phyloP scores from a whole-genome alignment of 768 basidiomycete species.

The Gymnopilus junonius region DNA sequence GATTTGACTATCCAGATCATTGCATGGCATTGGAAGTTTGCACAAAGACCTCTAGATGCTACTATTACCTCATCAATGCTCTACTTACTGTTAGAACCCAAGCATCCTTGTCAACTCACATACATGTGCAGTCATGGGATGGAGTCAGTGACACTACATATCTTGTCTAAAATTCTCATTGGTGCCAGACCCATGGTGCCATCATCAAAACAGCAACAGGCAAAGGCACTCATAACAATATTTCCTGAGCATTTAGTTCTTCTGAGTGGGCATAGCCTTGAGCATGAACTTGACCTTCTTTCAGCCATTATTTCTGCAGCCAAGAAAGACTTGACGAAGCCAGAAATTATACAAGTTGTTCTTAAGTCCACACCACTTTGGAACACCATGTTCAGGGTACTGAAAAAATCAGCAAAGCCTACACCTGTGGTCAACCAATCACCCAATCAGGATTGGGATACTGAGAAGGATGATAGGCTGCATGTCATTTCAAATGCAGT shows the following conservation, averaged over 20 bases:
- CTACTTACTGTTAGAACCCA: not conserved
- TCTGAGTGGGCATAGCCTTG: not conserved
- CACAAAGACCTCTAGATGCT: not conserved
- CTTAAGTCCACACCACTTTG: slow-evolving; percentile 2
- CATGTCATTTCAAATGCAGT: not conserved
- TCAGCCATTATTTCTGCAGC: not conserved
- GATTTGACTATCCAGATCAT: slow-evolving; percentile 9
- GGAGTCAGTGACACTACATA: not conserved
- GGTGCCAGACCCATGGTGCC: not conserved
- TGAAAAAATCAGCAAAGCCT: not conserved
- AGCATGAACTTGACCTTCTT: not conserved
- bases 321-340: not conserved
- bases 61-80: slow-evolving; percentile 1
- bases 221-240: slow-evolving; percentile 3
- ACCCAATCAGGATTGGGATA: not conserved
- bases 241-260: slow-evolving; percentile 5
- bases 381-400: slow-evolving; percentile 1
- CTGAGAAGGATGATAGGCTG: not conserved
- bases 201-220: slow-evolving; percentile 3
- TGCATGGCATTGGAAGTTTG: slow-evolving; percentile 6
- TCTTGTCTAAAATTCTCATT: slow-evolving; percentile 8
- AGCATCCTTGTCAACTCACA: not conserved
- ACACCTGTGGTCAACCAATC: not conserved
- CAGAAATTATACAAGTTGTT: not conserved
- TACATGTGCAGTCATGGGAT: not conserved